A percentile compares a stretch with the other conserved stretches of the same genome.
These are phyloP conservation scores for Oryza rufipogon DNA, from an alignment of 176 grass and related monocot genomes.

Conservation along the genomic window DNA sequence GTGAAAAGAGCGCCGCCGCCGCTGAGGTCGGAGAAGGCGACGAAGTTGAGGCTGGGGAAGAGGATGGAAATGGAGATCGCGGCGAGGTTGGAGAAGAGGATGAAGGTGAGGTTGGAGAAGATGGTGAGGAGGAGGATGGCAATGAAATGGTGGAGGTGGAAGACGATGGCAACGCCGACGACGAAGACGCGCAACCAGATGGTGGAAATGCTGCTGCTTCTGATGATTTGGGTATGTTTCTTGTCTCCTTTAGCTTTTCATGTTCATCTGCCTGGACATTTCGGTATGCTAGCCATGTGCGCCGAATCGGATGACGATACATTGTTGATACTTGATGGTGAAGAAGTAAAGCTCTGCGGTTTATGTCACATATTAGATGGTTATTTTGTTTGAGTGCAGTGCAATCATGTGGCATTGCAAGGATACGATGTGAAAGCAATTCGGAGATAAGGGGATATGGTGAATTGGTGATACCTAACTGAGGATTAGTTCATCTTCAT, in stretches of 20 bases:
- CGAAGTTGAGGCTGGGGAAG: neutral
- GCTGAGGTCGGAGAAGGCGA: too few relatives aligned
- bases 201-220: constrained; percentile 32
- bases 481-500: neutral
- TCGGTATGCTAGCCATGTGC: neutral
- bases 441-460: neutral
- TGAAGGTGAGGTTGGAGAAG: neutral
- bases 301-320: neutral
- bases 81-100: neutral
- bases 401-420: neutral
- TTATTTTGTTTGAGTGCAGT: neutral
- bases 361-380: neutral
- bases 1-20: neutral
- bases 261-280: neutral
- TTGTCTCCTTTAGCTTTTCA: neutral
- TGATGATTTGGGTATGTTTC: constrained; percentile 14
- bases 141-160: neutral
- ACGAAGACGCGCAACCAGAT: constrained; percentile 38
- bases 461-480: neutral
- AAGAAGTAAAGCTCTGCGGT: neutral
- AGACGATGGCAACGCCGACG: neutral
- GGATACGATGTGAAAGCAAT: neutral
- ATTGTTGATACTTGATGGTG: neutral
- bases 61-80: neutral
- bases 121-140: too few relatives aligned